Base-by-base conservation (phyloP, 345 rosid genomes). In the Brassica cretica region DNA sequence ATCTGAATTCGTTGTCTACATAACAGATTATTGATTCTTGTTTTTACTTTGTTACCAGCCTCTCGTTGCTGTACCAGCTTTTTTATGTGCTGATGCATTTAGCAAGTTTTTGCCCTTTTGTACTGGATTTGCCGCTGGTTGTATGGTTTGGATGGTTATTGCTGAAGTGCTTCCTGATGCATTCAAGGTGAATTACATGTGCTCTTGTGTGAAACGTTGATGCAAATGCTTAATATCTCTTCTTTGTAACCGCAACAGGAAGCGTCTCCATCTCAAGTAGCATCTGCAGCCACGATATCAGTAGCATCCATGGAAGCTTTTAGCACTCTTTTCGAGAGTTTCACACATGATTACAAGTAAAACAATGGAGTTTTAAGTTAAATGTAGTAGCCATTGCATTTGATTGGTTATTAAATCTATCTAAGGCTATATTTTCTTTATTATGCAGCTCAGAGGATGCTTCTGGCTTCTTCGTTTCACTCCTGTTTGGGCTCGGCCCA, bases 101-200 rank as follows among this genome's bases (percentile, higher is more conserved):
- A 90, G 84, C 87, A 96, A 93, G 76, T 83, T 96, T 83, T 86
- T 93, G 66, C 99, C 99, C 59, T 96, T 96, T 80, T 96, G 99
- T 73, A 93, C 99, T 51, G 99, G 99, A 70, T 96, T 96, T 85
- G 99, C 99, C 67, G 99, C 98, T 79, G 99, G 98, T 35, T 96
- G 99, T 78, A 96, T 96, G 99, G 91, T 96, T 66, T 96, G 99
- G 99, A 96, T 96, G 98, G 99, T 96, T 69, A 81, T 96, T 83
- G 98, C 98, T 56, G 99, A 96, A 86, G 99, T 96, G 61, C 97
- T 96, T 72, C 99, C 99, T 64, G 99, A 93, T 83, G 97, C 99
- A 19, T 96, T 93, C 82, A 93, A 93, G 98, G 99, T 91, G 75
- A 73, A 35, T 72, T 75, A 7, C 39, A 64, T 62, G 70, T 21